These are phyloP conservation scores for Ceratocystis eucalypticola DNA, from an alignment of 2,329 filamentous ascomycete genomes.

Conservation along the genomic window DNA sequence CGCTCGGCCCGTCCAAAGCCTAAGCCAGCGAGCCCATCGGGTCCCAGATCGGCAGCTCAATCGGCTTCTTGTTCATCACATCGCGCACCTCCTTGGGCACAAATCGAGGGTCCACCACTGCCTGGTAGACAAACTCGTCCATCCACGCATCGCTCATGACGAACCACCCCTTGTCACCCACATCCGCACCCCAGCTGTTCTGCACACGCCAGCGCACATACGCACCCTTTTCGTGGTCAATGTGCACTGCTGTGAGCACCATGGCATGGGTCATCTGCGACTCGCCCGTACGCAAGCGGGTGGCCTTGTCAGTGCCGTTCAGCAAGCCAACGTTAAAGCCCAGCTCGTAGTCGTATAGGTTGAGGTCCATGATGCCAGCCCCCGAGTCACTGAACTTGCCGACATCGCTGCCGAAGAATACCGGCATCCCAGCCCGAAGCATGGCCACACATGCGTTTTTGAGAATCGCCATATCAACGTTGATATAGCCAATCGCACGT, in stretches of 20 bases:
- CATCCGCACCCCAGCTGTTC: conserved; percentile 64
- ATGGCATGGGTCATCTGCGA: conserved; percentile 84
- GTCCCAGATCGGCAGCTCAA: conserved; percentile 65
- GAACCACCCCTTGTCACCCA: conserved; percentile 70
- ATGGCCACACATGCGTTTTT: conserved; percentile 63
- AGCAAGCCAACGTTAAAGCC: conserved; percentile 69
- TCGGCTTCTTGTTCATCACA: conserved; percentile 55
- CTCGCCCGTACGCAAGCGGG: conserved; percentile 60
- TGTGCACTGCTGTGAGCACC: conserved; percentile 76
- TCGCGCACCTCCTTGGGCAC: conserved; percentile 52
- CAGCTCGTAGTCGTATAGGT: conserved; percentile 63
- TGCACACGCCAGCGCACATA: conserved; percentile 71
- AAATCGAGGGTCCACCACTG: conserved; percentile 63
- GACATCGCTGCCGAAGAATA: conserved; percentile 84
- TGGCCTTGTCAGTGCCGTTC: conserved; percentile 55
- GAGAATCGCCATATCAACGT: conserved; percentile 59
- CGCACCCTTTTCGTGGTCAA: conserved; percentile 48
- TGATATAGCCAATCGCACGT: conserved; percentile 64
- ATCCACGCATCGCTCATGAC: conserved; percentile 77
- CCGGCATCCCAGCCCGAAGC: conserved; percentile 62
- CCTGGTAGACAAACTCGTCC: conserved; percentile 74
- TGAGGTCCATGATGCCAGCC: conserved; percentile 67
- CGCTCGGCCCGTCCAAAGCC: neutral
- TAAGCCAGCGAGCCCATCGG: conserved; percentile 63
- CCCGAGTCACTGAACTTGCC: conserved; percentile 60